phyloP scores from a whole-genome alignment of 1,139 yeast species.

The Diutina ranongensis region DNA sequence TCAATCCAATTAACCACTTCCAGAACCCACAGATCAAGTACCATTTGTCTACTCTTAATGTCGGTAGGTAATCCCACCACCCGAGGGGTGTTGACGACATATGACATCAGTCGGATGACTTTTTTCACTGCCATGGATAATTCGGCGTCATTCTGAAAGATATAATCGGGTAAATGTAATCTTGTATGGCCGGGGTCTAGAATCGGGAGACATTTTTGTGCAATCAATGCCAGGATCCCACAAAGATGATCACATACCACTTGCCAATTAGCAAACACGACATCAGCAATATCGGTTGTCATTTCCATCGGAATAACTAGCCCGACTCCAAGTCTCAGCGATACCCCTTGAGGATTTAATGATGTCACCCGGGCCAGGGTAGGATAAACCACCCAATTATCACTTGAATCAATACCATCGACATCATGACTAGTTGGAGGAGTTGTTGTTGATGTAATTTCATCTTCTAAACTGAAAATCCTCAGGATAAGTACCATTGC shows the following conservation, averaged over 20 bases:
- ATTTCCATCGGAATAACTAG: constrained; percentile 33
- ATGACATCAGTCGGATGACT: constrained; percentile 28
- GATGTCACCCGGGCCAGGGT: background rate
- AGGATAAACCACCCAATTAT: constrained; percentile 8
- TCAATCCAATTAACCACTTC: constrained; percentile 53
- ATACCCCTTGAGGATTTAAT: constrained; percentile 18
- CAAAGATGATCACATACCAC: constrained; percentile 32
- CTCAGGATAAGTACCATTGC: constrained; percentile 34
- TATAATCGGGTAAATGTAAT: constrained; percentile 17
- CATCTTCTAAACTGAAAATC: constrained; percentile 26
- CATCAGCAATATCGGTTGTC: constrained; percentile 2
- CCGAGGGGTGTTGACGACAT: constrained; percentile 34
- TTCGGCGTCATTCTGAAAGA: constrained; percentile 34
- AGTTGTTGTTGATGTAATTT: too few relatives aligned
- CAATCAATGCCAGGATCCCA: constrained; percentile 26
- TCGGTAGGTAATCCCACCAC: constrained; percentile 15
- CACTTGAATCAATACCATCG: background rate
- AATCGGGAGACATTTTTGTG: constrained; percentile 30
- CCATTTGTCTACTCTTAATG: background rate
- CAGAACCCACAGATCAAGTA: constrained; percentile 31
- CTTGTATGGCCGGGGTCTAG: too few relatives aligned
- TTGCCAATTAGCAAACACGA: constrained; percentile 5
- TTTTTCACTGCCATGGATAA: constrained; percentile 22
- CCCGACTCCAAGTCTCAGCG: constrained; percentile 37
- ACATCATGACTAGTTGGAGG: constrained; percentile 17